Conservation (phyloP, 2,329 filamentous ascomycete species). For the Nannizzia gypsea region DNA sequence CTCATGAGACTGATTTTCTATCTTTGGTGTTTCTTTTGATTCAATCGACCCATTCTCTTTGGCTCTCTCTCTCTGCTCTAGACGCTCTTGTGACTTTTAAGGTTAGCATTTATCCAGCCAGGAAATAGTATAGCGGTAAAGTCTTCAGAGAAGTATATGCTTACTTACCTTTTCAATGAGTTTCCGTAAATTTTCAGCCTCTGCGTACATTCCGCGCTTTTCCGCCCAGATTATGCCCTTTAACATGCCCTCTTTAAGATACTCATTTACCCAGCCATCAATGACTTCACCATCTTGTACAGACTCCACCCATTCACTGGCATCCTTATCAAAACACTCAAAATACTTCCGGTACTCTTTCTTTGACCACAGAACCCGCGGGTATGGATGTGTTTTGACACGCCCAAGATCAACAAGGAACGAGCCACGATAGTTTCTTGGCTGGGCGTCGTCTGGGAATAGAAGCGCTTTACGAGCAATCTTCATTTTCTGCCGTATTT, state of each 20-base stretch:
- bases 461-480: slow-evolving; percentile 11
- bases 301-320: slow-evolving; percentile 6
- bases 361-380: slow-evolving; percentile 5
- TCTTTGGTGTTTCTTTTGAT: background rate
- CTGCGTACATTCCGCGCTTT: background rate
- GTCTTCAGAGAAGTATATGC: background rate
- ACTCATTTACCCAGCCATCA: slow-evolving; percentile 7
- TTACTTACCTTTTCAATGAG: background rate
- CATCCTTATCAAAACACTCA: slow-evolving; percentile 7
- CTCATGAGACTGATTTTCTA: background rate
- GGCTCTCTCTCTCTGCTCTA: background rate
- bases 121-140: background rate
- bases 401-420: slow-evolving; percentile 6
- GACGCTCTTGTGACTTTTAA: background rate
- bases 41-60: background rate
- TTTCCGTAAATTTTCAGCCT: background rate
- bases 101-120: background rate
- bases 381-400: slow-evolving; percentile 9
- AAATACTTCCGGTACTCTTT: background rate
- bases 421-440: slow-evolving; percentile 9
- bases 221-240: background rate
- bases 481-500: slow-evolving; percentile 11
- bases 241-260: background rate
- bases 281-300: slow-evolving; percentile 6
- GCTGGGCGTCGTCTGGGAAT: slow-evolving; percentile 7